Conservation (phyloP, 2,329 filamentous ascomycete species). For the Dactylonectria macrodidyma region DNA sequence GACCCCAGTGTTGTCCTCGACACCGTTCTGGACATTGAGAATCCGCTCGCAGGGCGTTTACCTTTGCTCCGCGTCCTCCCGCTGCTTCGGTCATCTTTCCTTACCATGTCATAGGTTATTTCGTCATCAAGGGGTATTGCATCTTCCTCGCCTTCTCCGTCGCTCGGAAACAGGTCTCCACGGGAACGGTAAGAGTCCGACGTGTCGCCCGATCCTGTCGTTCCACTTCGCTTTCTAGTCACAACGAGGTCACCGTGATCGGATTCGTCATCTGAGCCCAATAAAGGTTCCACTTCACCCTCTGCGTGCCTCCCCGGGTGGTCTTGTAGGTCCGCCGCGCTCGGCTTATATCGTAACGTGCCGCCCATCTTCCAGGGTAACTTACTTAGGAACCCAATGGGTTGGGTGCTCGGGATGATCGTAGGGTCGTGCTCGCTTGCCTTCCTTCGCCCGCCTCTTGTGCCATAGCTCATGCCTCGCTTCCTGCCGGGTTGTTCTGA, state of each 20-base stretch:
- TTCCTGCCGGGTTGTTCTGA: constrained; percentile 79
- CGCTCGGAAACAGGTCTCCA: constrained; percentile 92
- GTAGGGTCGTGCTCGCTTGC: constrained; percentile 80
- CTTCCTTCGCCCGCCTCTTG: constrained; percentile 69
- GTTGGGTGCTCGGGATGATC: constrained; percentile 89
- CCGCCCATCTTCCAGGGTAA: constrained; percentile 89
- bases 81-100: constrained; percentile 82
- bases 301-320: constrained; percentile 74
- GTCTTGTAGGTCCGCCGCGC: constrained; percentile 90
- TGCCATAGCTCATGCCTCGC: constrained; percentile 91
- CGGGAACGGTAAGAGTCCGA: constrained; percentile 89
- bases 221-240: constrained; percentile 78
- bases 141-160: constrained; percentile 89
- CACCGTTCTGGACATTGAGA: constrained; percentile 63
- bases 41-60: constrained; percentile 62
- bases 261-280: constrained; percentile 59
- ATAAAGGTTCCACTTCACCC: constrained; percentile 79
- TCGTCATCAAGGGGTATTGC: constrained; percentile 94
- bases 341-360: constrained; percentile 89
- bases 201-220: constrained; percentile 84
- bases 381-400: constrained; percentile 86
- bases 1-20: constrained; percentile 73
- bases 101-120: constrained; percentile 86
- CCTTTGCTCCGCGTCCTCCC: constrained; percentile 69
- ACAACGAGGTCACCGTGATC: constrained; percentile 49